Evolutionary conservation across 2,329 filamentous ascomycete genomes (phyloP).

Genomic region (Endothia cerciana): DNA sequence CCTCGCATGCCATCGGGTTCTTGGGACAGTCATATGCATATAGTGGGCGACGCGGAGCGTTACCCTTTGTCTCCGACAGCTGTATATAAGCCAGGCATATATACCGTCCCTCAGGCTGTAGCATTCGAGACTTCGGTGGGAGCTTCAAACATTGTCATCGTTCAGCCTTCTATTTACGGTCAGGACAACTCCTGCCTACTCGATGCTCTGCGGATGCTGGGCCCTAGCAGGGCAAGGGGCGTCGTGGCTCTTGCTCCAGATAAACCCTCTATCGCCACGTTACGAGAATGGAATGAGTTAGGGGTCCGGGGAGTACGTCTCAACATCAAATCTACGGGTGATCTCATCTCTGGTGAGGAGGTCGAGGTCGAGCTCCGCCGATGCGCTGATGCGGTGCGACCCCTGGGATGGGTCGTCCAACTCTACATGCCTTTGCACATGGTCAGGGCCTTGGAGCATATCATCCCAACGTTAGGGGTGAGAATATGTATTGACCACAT

Average conservation of each 20-base stretch:
- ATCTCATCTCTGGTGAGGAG: slow-evolving; percentile 31
- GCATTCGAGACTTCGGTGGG: slow-evolving; percentile 32
- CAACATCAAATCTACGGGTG: slow-evolving; percentile 36
- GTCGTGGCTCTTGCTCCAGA: slow-evolving; percentile 38
- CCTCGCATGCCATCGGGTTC: slow-evolving; percentile 32
- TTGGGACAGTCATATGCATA: slow-evolving; percentile 38
- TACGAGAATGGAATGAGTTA: slow-evolving; percentile 34
- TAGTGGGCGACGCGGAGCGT: slow-evolving; percentile 32
- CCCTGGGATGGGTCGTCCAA: slow-evolving; percentile 37
- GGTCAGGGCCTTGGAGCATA: slow-evolving; percentile 31
- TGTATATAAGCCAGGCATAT: slow-evolving; percentile 22
- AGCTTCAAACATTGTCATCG: slow-evolving; percentile 35
- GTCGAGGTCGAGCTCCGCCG: slow-evolving; percentile 32
- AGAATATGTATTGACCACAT: slow-evolving; percentile 36
- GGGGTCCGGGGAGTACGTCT: slow-evolving; percentile 39
- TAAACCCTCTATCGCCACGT: slow-evolving; percentile 31
- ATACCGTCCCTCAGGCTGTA: slow-evolving; percentile 26
- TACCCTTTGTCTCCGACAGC: slow-evolving; percentile 25
- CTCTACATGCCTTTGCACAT: slow-evolving; percentile 36
- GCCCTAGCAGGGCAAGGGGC: slow-evolving; percentile 33
- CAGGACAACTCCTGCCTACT: slow-evolving; percentile 38
- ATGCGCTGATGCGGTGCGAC: slow-evolving; percentile 35
- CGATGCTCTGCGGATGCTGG: slow-evolving; percentile 35
- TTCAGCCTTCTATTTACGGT: slow-evolving; percentile 38
- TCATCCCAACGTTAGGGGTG: slow-evolving; percentile 35